Evolutionary conservation across 306 rosid genomes (phyloP).

Genomic region (Acacia melanoxylon): DNA sequence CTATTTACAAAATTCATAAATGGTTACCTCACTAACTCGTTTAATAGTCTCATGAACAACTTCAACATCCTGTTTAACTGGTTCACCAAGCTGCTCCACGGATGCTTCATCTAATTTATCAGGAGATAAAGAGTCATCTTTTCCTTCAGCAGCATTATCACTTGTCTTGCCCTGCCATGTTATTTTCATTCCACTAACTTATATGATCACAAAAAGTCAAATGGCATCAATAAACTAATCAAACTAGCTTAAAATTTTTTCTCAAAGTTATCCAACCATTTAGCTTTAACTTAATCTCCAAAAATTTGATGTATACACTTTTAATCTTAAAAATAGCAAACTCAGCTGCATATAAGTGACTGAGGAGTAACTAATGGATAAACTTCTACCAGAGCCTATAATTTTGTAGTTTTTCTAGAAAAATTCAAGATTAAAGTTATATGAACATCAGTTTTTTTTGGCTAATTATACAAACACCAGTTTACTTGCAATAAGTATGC

Average conservation of each 20-base stretch:
- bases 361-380: not conserved
- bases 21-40: slow-evolving; percentile 1
- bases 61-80: not conserved
- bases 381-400: not conserved
- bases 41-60: slow-evolving; percentile 24
- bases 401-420: not conserved
- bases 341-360: not conserved
- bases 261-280: not conserved
- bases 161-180: slow-evolving; percentile 25
- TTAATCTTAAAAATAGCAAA: not conserved
- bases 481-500: not conserved
- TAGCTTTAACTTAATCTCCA: not conserved
- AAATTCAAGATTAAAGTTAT: too few relatives aligned
- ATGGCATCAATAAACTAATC: not conserved
- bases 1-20: not conserved
- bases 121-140: slow-evolving; percentile 12
- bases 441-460: not conserved
- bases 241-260: not conserved
- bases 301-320: not conserved
- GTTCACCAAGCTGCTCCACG: slow-evolving; percentile 8
- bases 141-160: slow-evolving; percentile 23
- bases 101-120: slow-evolving; percentile 1
- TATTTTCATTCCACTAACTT: not conserved
- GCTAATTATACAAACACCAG: not conserved
- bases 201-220: not conserved